These are phyloP conservation scores for Rhizomucor pusillus DNA, from an alignment of 371 early-diverging fungal genomes.

Conservation along the genomic window DNA sequence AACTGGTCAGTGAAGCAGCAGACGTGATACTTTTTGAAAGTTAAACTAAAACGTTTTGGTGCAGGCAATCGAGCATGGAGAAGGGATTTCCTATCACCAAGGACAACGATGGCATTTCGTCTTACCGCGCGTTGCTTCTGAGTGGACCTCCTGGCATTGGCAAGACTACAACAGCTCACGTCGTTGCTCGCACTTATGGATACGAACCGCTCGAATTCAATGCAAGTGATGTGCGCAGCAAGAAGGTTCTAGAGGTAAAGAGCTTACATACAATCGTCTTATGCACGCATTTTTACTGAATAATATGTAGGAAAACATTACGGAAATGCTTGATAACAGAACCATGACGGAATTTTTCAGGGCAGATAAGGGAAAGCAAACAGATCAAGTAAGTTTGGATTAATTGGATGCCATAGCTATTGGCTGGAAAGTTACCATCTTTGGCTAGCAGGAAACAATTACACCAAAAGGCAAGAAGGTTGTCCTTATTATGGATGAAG, in stretches of 20 bases:
- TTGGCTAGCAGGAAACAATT: slow-evolving; percentile 7
- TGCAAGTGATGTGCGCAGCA: slow-evolving; percentile 98
- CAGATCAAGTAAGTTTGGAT: not conserved
- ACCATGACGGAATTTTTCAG: slow-evolving; percentile 70
- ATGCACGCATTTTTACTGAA: not conserved
- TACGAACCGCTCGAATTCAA: slow-evolving; percentile 97
- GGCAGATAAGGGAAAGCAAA: not conserved
- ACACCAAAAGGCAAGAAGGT: slow-evolving; percentile 42
- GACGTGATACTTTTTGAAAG: not conserved
- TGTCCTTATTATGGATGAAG: slow-evolving; percentile 99
- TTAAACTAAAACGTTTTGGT: not conserved
- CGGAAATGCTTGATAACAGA: slow-evolving; percentile 61
- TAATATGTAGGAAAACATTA: slow-evolving; percentile 13
- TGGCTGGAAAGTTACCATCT: not conserved
- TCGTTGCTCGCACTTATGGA: slow-evolving; percentile 80
- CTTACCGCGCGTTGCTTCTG: slow-evolving; percentile 77
- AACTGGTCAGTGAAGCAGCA: slow-evolving; percentile 60
- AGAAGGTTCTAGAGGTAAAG: slow-evolving; percentile 74
- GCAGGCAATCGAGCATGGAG: slow-evolving; percentile 25
- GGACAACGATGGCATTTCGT: slow-evolving; percentile 16
- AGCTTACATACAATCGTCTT: slow-evolving; percentile 7
- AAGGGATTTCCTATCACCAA: slow-evolving; percentile 10
- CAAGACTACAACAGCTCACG: slow-evolving; percentile 96
- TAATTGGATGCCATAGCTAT: not conserved
- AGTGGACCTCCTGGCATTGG: slow-evolving; percentile 99